Percentiles rank a stretch among this genome's conserved stretches.
phyloP scores from a whole-genome alignment of 2,329 filamentous ascomycete species.

The Calonectria honghensis region DNA sequence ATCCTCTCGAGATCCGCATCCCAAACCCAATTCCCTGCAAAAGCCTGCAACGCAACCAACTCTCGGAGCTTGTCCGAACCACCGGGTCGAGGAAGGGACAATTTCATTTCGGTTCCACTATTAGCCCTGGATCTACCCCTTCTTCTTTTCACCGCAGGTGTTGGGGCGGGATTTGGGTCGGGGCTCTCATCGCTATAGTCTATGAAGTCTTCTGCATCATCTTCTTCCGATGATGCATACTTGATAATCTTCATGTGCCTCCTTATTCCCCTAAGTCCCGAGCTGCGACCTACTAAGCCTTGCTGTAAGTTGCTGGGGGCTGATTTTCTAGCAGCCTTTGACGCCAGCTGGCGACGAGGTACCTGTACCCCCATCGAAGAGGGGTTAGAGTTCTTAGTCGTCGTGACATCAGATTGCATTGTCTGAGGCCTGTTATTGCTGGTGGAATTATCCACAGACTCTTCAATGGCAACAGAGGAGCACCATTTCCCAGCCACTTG shows the following conservation, averaged over 20 bases:
- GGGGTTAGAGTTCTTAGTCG: background rate
- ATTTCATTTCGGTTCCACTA: background rate
- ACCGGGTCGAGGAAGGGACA: background rate
- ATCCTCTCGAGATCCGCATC: conserved; percentile 51
- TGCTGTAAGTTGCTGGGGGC: background rate
- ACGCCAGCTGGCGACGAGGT: background rate
- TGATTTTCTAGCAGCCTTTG: background rate
- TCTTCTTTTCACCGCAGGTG: background rate
- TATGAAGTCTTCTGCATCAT: background rate
- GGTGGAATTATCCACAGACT: background rate
- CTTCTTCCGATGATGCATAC: background rate
- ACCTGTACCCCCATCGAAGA: background rate
- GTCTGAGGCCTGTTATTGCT: background rate
- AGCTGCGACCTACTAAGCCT: background rate
- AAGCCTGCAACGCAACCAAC: conserved; percentile 72
- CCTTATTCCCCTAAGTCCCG: background rate
- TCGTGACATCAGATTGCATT: background rate
- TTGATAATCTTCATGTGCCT: background rate
- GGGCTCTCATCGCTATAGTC: background rate
- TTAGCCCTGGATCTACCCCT: background rate
- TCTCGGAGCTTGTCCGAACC: conserved; percentile 25
- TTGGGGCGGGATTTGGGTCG: background rate
- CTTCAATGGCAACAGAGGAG: background rate
- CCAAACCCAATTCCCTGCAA: conserved; percentile 57
- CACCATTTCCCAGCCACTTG: conserved; percentile 8